Percentiles rank a stretch among this genome's conserved stretches.
Evolutionary conservation across 768 basidiomycete genomes (phyloP).

Genomic region (Trichaptum fuscoviolaceum): DNA sequence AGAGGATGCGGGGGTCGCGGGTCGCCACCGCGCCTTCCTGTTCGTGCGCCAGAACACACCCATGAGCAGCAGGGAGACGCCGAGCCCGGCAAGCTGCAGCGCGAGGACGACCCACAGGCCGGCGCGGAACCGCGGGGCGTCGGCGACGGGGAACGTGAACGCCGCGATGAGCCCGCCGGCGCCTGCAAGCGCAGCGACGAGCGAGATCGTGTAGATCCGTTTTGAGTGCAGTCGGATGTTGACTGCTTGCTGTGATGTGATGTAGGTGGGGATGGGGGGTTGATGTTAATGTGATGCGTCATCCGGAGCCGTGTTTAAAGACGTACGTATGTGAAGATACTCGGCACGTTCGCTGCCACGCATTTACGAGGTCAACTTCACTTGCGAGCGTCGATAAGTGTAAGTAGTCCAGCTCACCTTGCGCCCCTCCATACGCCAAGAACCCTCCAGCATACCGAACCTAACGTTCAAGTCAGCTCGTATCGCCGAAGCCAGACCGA

Average conservation of each 20-base stretch:
- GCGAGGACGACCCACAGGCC: slow-evolving; percentile 1
- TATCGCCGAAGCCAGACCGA: neutral
- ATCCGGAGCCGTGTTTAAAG: neutral
- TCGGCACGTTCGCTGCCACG: neutral
- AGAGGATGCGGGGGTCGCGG: no score
- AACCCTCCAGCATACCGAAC: slow-evolving; percentile 3
- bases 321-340: slow-evolving; percentile 2
- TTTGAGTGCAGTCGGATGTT: slow-evolving; percentile 3
- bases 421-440: neutral
- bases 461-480: neutral
- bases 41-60: neutral
- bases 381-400: neutral
- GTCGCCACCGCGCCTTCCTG: neutral
- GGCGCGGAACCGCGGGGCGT: neutral
- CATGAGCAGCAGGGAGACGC: neutral
- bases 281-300: neutral
- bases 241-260: neutral
- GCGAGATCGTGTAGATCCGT: neutral
- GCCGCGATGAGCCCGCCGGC: neutral
- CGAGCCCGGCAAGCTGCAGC: neutral
- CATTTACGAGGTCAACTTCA: neutral
- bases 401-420: neutral
- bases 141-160: neutral
- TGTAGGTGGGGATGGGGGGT: neutral
- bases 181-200: neutral